A percentile compares a stretch with the other conserved stretches of the same genome.
These are phyloP conservation scores for Termitomyces sp. DNA, from an alignment of 768 basidiomycete species.

Conservation along the genomic window DNA sequence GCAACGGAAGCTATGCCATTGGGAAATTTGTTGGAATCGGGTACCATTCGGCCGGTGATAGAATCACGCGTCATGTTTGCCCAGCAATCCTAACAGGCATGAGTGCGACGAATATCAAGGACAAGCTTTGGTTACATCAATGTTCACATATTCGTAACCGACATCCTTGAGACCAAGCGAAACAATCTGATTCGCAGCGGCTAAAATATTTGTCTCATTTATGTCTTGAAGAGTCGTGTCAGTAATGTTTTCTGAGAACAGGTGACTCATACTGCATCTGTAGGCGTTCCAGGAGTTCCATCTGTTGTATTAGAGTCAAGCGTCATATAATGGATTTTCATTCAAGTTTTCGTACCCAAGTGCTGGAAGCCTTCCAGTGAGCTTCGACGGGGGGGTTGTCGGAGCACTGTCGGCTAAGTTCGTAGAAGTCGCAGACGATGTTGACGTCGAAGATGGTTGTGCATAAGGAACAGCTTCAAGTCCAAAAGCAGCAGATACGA, in stretches of 20 bases:
- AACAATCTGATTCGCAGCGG: constrained; percentile 39
- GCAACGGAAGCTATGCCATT: constrained; percentile 43
- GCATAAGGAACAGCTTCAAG: constrained; percentile 17
- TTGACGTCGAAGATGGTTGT: constrained; percentile 10
- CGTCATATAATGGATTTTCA: not conserved
- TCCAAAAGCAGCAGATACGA: constrained; percentile 7
- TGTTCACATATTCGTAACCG: constrained; percentile 48
- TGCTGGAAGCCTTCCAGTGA: constrained; percentile 39
- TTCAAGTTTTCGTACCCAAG: constrained; percentile 29
- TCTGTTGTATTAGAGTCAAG: constrained; percentile 17
- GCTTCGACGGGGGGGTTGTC: constrained; percentile 32
- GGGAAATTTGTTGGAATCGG: constrained; percentile 49
- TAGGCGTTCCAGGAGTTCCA: constrained; percentile 55
- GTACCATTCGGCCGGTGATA: constrained; percentile 34
- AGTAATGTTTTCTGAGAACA: not conserved
- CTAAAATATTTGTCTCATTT: constrained; percentile 36
- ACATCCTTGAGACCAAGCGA: constrained; percentile 41
- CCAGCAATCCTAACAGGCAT: constrained; percentile 41
- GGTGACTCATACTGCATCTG: constrained; percentile 24
- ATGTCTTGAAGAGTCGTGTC: constrained; percentile 26
- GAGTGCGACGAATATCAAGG: not conserved
- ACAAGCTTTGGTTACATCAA: constrained; percentile 31
- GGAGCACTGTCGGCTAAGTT: constrained; percentile 29
- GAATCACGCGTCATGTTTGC: constrained; percentile 32
- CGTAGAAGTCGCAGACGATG: constrained; percentile 16